phyloP scores from a whole-genome alignment of 2,329 filamentous ascomycete species.

The Immersiporthe knoxdaviesiana region DNA sequence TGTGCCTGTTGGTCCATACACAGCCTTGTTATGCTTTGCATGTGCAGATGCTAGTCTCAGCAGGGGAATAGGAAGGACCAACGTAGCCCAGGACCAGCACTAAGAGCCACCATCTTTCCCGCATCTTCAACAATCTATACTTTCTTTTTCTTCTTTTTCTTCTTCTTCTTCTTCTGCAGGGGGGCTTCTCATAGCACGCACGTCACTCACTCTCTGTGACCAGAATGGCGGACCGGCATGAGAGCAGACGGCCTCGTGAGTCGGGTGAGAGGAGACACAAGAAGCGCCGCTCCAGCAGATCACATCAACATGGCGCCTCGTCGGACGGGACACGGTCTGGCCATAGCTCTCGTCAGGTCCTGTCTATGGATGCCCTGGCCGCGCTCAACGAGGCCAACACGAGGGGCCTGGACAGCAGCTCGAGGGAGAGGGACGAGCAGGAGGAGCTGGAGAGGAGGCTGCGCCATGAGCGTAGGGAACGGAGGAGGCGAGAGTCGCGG shows the following conservation, averaged over 20 bases:
- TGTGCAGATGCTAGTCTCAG: constrained; percentile 10
- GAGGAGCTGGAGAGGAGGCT: constrained; percentile 27
- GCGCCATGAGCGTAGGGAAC: constrained; percentile 28
- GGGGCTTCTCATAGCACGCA: not conserved
- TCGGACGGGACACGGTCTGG: constrained; percentile 27
- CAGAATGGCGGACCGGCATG: constrained; percentile 17
- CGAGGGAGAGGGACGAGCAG: constrained; percentile 12
- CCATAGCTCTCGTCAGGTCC: constrained; percentile 29
- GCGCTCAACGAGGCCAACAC: constrained; percentile 33
- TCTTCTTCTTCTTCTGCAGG: not conserved
- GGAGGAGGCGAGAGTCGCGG: constrained; percentile 25
- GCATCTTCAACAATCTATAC: not conserved
- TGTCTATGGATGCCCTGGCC: constrained; percentile 37
- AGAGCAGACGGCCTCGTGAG: constrained; percentile 29
- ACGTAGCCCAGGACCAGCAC: not conserved
- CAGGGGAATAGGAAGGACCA: not conserved
- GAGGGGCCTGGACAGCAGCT: constrained; percentile 10
- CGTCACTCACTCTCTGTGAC: not conserved
- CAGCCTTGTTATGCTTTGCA: not conserved
- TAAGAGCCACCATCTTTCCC: not conserved
- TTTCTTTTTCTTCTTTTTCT: not conserved
- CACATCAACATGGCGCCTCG: constrained; percentile 27
- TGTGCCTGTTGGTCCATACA: not conserved
- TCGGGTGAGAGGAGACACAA: constrained; percentile 31
- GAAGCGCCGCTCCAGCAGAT: constrained; percentile 31